Base-by-base conservation (phyloP, 2,329 filamentous ascomycete genomes). In the Xylaria sp. region DNA sequence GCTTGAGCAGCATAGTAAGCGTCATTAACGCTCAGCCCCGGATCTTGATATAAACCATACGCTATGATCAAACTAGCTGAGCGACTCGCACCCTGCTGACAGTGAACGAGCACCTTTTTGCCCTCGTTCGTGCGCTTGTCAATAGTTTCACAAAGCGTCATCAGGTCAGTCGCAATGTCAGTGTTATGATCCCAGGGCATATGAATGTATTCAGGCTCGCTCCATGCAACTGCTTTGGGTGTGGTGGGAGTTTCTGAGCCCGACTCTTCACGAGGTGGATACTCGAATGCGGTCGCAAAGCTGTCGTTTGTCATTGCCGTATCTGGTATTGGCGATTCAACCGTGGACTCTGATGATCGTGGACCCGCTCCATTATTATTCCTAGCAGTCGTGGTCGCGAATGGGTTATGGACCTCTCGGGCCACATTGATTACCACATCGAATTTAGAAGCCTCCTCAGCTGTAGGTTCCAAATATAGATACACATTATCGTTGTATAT, bases 161-260 rank as follows among this genome's bases (percentile, higher is more conserved):
- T 89, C 23, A 96, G 82, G 78, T 96, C 93, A 5, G 89, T 88
- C 1, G 92, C 89, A 73, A 97, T 95, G 68, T 96, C 92, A 0
- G 92, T 95, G 80, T 95, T 94, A 81, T 96, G 93, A 70, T 96
- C 93, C 93, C 93, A 96, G 1, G 89, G 91, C 75, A 96, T 91
- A 78, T 97, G 93, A 18, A 96, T 92, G 75, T 97, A 97, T 78
- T 97, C 93, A 0, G 93, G 93, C 55, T 88, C 82, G 60, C 83
- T 74, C 54, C 82, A 78, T 5, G 79, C 69, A 49, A 80, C 81
- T 13, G 88, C 85, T 77, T 87, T 89, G 2, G 89, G 88, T 0
- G 87, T 88, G 0, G 88, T 89, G 5, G 88, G 87, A 1, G 86
- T 87, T 48, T 83, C 82, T 13, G 74, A 75, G 1, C 79, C 69